Evolutionary conservation across 2,329 filamentous ascomycete genomes (phyloP), one percentile per base, ranked within the genome.

Genomic region (Cytospora piceicola): DNA sequence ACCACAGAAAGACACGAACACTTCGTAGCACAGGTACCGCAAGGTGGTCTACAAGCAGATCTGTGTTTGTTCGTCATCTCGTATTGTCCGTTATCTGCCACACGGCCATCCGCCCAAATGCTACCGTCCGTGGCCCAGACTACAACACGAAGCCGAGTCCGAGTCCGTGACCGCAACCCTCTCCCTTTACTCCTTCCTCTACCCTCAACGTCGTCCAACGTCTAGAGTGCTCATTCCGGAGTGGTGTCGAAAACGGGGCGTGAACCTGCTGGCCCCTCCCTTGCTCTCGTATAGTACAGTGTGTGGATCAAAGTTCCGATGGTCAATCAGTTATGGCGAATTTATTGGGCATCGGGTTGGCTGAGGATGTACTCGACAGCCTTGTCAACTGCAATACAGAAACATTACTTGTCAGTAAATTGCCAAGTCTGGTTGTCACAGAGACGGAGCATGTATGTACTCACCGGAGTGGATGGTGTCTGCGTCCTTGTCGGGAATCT

Each of bases 401-500:
- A 56, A n/a, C 15, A 61, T 30, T 17, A 9, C 30, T 24, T 4
- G 60, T 66, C 32, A 65, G 54, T 24, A 39, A 30, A 14, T 4
- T 20, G n/a, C 34, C 27, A 15, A 12, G 27, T 14, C 20, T 6
- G 2, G 4, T 17, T 2, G 14, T 11, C 8, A 8, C 27, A n/a
- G 12, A 22, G 55, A 12, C 17, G 7, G 24, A 3, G 30, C 39
- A 34, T 24, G 30, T 42, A 3, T 11, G 17, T 29, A 82, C 92
- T 73, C 90, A 96, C 93, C 89, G 76, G 93, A 96, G 87, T 95
- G 93, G 80, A 97, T 96, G 71, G 86, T 85, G 80, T 97, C 94
- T 72, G 94, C 94, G 77, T 97, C 93, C 88, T 97, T 97, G 83
- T 97, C 94, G 73, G 94, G 94, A 75, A 97, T 97, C 87, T 97